These are phyloP conservation scores for Syzygium malaccense DNA, from an alignment of 441 rosid genomes.

Conservation along the genomic window DNA sequence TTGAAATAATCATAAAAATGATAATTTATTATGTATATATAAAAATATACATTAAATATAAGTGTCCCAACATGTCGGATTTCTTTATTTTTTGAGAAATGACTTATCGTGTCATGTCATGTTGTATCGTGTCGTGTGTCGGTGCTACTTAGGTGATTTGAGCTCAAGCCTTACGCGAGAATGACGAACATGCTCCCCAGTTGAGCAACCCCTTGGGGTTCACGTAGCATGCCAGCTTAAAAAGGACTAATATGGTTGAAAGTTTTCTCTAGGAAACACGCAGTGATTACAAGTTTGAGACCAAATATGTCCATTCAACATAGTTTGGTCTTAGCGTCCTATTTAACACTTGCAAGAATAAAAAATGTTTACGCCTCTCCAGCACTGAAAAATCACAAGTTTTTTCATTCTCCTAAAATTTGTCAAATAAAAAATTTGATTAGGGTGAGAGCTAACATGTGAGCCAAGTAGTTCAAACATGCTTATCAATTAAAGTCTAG, in stretches of 20 bases:
- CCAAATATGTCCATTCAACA: not conserved
- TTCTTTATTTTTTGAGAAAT: no score
- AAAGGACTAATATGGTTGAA: not conserved
- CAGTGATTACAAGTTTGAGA: not conserved
- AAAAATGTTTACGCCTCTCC: not conserved
- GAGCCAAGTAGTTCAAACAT: not conserved
- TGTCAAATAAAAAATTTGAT: not conserved
- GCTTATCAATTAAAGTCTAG: not conserved
- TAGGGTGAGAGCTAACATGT: not conserved
- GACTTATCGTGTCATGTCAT: no score
- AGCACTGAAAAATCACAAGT: not conserved
- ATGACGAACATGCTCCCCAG: not conserved
- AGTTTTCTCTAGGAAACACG: not conserved
- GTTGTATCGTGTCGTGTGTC: no score
- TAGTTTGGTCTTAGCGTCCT: not conserved
- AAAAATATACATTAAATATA: no score
- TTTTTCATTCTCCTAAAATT: not conserved
- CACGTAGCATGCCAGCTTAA: not conserved
- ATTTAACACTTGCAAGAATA: not conserved
- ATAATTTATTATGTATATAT: no score
- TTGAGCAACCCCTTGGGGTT: not conserved
- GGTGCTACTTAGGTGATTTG: not conserved
- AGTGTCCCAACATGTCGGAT: no score
- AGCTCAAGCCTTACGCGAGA: not conserved
- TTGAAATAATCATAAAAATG: no score